Conservation (phyloP, 2,329 filamentous ascomycete genomes). For the Arachnomyces sp. region DNA sequence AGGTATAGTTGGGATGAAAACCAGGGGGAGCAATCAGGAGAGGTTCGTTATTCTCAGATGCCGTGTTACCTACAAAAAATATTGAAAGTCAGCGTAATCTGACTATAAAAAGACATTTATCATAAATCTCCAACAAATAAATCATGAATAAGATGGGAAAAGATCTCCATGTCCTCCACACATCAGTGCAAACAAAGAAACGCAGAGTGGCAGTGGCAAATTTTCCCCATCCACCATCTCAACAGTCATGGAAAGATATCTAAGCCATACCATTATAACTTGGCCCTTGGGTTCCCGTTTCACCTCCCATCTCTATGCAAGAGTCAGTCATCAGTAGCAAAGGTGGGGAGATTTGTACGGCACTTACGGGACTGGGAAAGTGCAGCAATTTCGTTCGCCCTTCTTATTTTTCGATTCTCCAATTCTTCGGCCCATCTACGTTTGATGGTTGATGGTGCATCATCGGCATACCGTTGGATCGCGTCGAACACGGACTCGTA, state of each 20-base stretch:
- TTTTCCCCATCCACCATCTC: too few species aligned
- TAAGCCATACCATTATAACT: too few species aligned
- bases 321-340: neutral
- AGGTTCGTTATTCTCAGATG: conserved; percentile 17
- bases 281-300: too few species aligned
- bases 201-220: too few species aligned
- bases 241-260: too few species aligned
- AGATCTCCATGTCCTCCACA: too few species aligned
- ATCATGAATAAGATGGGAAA: too few species aligned
- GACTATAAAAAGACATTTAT: conserved; percentile 16
- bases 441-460: conserved; percentile 47
- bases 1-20: conserved; percentile 55
- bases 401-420: conserved; percentile 27
- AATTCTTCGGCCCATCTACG: conserved; percentile 55
- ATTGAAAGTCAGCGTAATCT: conserved; percentile 20
- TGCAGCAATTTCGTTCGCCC: conserved; percentile 29
- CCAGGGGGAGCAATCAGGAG: conserved; percentile 44
- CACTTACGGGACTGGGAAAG: too few species aligned
- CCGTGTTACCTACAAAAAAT: conserved; percentile 5
- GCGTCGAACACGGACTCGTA: conserved; percentile 49
- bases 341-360: too few species aligned
- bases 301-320: too few species aligned
- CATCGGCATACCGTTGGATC: conserved; percentile 38
- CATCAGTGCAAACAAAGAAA: too few species aligned
- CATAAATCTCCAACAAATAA: too few species aligned